Conservation (phyloP, 805 yeast genomes). For the Maudiozyma saulgeensis region DNA sequence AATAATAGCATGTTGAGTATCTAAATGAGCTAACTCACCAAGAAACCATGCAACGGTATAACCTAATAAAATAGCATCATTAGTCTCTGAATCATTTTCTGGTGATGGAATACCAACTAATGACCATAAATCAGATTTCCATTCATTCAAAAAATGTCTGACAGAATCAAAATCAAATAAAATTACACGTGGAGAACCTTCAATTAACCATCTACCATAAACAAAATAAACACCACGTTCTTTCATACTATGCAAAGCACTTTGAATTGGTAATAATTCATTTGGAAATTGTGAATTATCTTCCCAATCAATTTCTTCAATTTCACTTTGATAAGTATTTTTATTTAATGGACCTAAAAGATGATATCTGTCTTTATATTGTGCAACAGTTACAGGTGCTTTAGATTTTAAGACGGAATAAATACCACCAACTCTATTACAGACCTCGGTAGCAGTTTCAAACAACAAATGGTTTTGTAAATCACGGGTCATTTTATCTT, state of each 20-base stretch:
- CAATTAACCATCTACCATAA: constrained; percentile 94
- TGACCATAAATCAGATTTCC: constrained; percentile 92
- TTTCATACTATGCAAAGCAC: constrained; percentile 66
- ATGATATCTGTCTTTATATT: constrained; percentile 78
- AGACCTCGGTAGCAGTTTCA: constrained; percentile 95
- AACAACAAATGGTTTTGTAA: constrained; percentile 78
- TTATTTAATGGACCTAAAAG: constrained; percentile 79
- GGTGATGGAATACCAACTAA: constrained; percentile 91
- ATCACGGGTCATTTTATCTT: constrained; percentile 60
- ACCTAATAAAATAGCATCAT: constrained; percentile 87
- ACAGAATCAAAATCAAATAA: constrained; percentile 82
- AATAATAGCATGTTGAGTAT: constrained; percentile 78
- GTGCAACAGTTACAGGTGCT: constrained; percentile 93
- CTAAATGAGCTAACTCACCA: constrained; percentile 83
- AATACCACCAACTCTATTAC: constrained; percentile 95
- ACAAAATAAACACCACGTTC: constrained; percentile 72
- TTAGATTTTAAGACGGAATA: constrained; percentile 93
- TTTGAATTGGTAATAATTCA: constrained; percentile 22
- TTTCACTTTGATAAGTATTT: constrained; percentile 66
- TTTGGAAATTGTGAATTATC: constrained; percentile 33
- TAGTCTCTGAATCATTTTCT: constrained; percentile 75
- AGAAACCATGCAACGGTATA: constrained; percentile 94
- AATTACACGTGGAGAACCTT: constrained; percentile 92
- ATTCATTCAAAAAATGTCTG: constrained; percentile 60
- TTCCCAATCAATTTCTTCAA: constrained; percentile 58